Conservation (phyloP, 768 basidiomycete genomes). For the Mycena sanguinolenta region DNA sequence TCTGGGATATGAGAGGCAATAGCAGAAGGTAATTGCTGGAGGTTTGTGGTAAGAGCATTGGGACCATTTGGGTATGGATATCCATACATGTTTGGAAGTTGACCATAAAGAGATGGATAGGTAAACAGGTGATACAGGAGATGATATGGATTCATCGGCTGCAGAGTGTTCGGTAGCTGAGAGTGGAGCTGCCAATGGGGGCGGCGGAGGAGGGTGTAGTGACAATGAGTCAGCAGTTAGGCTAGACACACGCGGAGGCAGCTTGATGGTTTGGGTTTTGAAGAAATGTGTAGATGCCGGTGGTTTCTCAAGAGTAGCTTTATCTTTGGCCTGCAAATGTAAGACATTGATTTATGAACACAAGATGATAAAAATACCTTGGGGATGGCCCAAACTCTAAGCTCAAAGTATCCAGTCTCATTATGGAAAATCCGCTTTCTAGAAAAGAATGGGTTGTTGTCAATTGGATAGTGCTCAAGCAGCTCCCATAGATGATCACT, state of each 20-base stretch:
- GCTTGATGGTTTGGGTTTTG: slow-evolving; percentile 10
- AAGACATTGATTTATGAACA: not conserved
- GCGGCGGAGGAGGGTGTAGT: not conserved
- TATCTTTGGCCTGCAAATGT: not conserved
- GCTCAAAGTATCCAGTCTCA: slow-evolving; percentile 4
- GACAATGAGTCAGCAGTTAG: not conserved
- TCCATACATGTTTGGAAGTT: not conserved
- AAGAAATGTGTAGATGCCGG: slow-evolving; percentile 11
- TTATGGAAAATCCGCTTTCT: slow-evolving; percentile 14
- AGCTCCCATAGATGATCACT: not conserved
- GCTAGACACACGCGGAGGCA: not conserved
- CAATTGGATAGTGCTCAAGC: not conserved
- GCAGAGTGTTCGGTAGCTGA: too few species aligned
- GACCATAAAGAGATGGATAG: not conserved
- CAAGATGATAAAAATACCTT: not conserved
- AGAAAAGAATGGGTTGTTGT: slow-evolving; percentile 11
- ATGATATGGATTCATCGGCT: not conserved
- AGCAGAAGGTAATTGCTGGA: not conserved
- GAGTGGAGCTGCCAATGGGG: not conserved
- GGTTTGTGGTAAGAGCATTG: not conserved
- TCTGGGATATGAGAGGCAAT: too few species aligned
- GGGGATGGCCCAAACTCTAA: not conserved
- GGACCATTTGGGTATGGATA: not conserved
- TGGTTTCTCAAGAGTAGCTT: not conserved
- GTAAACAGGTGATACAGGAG: not conserved